Conservation (phyloP, 2,329 filamentous ascomycete genomes). For the Trichoderma sp. region DNA sequence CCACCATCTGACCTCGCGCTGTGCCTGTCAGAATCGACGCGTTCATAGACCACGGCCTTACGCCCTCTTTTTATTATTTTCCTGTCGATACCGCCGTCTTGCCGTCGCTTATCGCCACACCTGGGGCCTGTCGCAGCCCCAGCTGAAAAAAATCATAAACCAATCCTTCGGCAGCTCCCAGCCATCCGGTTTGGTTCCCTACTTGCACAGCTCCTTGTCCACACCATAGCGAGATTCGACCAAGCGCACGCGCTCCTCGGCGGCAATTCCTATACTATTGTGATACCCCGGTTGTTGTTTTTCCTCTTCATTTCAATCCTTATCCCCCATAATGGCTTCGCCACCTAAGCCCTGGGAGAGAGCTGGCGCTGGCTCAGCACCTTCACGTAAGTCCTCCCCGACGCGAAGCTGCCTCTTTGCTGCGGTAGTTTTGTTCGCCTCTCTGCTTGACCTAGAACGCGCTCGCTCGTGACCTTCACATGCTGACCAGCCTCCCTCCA, state of each 20-base stretch:
- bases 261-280: neutral
- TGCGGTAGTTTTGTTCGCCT: neutral
- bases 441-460: neutral
- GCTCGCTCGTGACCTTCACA: slow-evolving; percentile 23
- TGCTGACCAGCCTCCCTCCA: slow-evolving; percentile 29
- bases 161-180: slow-evolving; percentile 1
- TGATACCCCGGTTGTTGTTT: slow-evolving; percentile 4
- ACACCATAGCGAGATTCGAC: neutral
- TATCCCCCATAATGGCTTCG: slow-evolving; percentile 56
- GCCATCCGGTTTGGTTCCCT: neutral
- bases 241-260: neutral
- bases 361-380: slow-evolving; percentile 36
- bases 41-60: neutral
- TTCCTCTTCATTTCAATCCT: neutral
- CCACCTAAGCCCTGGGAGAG: slow-evolving; percentile 98
- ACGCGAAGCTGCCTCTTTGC: neutral
- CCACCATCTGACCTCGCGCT: neutral
- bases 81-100: neutral
- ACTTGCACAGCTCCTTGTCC: neutral
- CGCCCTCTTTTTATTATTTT: neutral
- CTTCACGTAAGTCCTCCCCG: slow-evolving; percentile 9
- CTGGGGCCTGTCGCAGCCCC: slow-evolving; percentile 7
- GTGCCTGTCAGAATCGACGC: neutral
- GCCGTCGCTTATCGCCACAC: slow-evolving; percentile 3
- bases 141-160: slow-evolving; percentile 8